phyloP scores from a whole-genome alignment of 208 protist genomes.

The Leishmania tropica region DNA sequence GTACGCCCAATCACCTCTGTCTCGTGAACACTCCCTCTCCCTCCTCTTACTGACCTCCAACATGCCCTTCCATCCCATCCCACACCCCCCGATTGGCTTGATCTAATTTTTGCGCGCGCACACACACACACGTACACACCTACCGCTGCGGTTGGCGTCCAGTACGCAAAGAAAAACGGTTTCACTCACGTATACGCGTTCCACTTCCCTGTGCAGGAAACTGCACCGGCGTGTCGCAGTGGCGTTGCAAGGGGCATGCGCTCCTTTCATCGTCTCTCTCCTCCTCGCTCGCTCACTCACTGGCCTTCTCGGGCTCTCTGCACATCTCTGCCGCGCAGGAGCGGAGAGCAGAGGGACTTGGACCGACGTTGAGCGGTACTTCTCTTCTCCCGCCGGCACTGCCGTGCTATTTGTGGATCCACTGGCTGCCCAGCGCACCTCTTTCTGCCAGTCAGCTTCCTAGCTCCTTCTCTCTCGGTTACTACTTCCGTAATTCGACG shows the following conservation, averaged over 20 bases:
- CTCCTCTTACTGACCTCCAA: not conserved
- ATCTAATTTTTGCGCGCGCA: not conserved
- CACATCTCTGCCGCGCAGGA: not conserved
- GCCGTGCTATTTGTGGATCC: not conserved
- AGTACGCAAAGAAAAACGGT: not conserved
- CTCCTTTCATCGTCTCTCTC: slow-evolving; percentile 1
- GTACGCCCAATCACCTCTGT: not conserved
- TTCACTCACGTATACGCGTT: not conserved
- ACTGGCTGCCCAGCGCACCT: not conserved
- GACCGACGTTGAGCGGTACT: not conserved
- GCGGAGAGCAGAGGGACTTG: not conserved
- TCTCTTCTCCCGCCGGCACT: not conserved
- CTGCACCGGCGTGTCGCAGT: not conserved
- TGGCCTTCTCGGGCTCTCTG: not conserved
- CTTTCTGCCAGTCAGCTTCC: not conserved
- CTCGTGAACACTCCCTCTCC: not conserved
- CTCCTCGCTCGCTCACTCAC: not conserved
- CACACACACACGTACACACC: not conserved
- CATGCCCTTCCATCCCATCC: not conserved
- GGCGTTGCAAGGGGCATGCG: not conserved
- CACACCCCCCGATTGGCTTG: not conserved
- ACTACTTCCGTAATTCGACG: not conserved
- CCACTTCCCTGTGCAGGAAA: not conserved
- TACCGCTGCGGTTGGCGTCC: not conserved
- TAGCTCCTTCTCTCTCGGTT: not conserved